Evolutionary conservation across 495 filamentous ascomycete species (phyloP), one percentile per base, ranked within the genome.

Genomic region (Paragyromitra xinjiangensis): DNA sequence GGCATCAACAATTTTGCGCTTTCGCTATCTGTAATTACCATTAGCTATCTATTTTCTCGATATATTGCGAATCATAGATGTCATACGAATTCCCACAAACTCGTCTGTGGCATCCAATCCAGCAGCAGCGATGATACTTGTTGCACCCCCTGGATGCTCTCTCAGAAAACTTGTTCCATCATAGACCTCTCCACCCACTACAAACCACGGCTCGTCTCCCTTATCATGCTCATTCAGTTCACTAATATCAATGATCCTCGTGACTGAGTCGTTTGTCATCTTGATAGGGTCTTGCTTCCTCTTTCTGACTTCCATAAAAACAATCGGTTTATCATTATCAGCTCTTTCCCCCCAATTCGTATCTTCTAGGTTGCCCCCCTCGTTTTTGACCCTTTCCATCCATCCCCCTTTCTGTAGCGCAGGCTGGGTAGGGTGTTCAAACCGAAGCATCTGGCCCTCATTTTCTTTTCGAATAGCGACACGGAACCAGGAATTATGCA

Each of bases 401-500:
- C 95, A 98, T 0, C 95, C 95, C 9, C 94, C 94, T 24, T 80
- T 73, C 69, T 90, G 89, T 39, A 93, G 81, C 0, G 90, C 91
- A 12, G 95, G 94, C 78, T 94, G 92, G 1, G 93, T 97, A 0
- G 95, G 95, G 79, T 98, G 95, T 77, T 98, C 94, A 72, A 98
- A 98, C 7, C 89, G 87, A 55, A 98, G 83, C 44, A 89, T 86
- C 0, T 85, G 87, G 19, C 66, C 73, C 11, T 75, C 69, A 5
- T 40, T 29, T 75, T 97, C 92, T 71, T 91, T 90, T 53, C 88
- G 89, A 71, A 98, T 93, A 5, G 90, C 88, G 6, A 98, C 87
- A 16, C 95, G 87, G 83, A 91, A 98, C 95, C 95, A 98, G 6
- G 94, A 92, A 81, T 97, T 98, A 82, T 98, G 97, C 95, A 98